phyloP scores from a whole-genome alignment of 2,329 filamentous ascomycete species.

The Penicillium sp. region DNA sequence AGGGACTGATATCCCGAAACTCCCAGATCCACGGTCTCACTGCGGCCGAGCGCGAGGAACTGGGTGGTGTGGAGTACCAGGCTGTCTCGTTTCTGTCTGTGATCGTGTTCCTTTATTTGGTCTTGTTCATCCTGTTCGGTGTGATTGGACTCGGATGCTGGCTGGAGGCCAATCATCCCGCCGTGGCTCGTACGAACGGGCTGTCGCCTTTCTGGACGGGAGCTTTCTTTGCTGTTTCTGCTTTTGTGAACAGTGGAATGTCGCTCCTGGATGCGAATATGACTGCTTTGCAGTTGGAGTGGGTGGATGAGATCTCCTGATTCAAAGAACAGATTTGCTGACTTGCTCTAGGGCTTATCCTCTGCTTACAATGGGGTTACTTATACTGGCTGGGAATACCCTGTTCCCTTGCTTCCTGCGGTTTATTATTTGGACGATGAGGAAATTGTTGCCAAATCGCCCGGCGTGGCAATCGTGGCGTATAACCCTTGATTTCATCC shows the following conservation, averaged over 20 bases:
- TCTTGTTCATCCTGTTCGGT: conserved; percentile 47
- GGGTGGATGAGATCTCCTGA: background rate
- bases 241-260: conserved; percentile 56
- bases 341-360: conserved; percentile 34
- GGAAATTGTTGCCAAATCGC: conserved; percentile 27
- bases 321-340: background rate
- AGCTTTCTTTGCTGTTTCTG: conserved; percentile 52
- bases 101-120: conserved; percentile 46
- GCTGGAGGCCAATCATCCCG: conserved; percentile 42
- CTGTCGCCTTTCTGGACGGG: conserved; percentile 49
- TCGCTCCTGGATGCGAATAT: conserved; percentile 53
- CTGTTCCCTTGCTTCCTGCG: conserved; percentile 63
- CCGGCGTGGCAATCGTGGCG: conserved; percentile 31
- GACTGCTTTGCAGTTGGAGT: conserved; percentile 44
- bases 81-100: conserved; percentile 37
- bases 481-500: conserved; percentile 34
- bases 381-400: conserved; percentile 64
- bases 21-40: conserved; percentile 50
- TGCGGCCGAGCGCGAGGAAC: conserved; percentile 40
- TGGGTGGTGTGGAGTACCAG: conserved; percentile 45
- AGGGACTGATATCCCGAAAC: conserved; percentile 43
- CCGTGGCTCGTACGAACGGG: conserved; percentile 44
- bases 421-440: conserved; percentile 54
- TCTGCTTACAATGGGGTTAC: conserved; percentile 50
- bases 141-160: conserved; percentile 48